Base-by-base conservation (phyloP, 371 early-diverging fungal genomes). In the Mortierella polycephala region DNA sequence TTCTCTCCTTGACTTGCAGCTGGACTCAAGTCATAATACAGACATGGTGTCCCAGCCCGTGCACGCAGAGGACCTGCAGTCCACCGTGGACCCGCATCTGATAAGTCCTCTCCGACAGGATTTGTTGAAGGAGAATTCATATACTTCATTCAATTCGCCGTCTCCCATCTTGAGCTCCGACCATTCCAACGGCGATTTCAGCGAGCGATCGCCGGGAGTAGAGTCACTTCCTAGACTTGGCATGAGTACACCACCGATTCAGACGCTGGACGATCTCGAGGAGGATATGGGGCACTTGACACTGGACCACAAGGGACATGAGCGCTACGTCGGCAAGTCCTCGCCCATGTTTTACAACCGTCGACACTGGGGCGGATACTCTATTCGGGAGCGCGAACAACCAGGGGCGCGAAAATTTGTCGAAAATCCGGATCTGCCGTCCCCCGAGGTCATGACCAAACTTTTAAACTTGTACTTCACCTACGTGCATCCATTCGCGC, bases 401-500 rank as follows among this genome's bases (percentile, higher is more conserved):
- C 70, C 70, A 0, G 70, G 42, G 21, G 70, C 70, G 7, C 63
- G 58, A 11, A 69, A 69, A 51, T 69, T 69, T 53, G 64, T 69
- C 54, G 70, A 69, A 39, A 69, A 69, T 37, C 64, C 63, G 7
- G 70, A 69, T 16, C 39, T 69, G 54, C 70, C 70, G n/a, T 57
- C 70, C 16, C 70, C 70, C 7, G 70, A 69, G 58, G 40, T 64
- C 23, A 69, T 69, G 70, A 63, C 70, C 9, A 56, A 65, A 16
- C 47, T 79, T 23, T 23, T 79, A 20, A 60, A 69, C 39, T 60
- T 79, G 21, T 86, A 87, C 64, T 86, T 89, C 66, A 71, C 72
- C 52, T 83, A 86, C 57, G 71, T 88, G 21, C 88, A 89, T 71
- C 75, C 82, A 14, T 83, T 85, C 57, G 59, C 88, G 2, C 89